Percentiles rank a stretch among this genome's conserved stretches.
These are phyloP conservation scores for Salix arbutifolia DNA, from an alignment of 345 rosid genomes.

Conservation along the genomic window DNA sequence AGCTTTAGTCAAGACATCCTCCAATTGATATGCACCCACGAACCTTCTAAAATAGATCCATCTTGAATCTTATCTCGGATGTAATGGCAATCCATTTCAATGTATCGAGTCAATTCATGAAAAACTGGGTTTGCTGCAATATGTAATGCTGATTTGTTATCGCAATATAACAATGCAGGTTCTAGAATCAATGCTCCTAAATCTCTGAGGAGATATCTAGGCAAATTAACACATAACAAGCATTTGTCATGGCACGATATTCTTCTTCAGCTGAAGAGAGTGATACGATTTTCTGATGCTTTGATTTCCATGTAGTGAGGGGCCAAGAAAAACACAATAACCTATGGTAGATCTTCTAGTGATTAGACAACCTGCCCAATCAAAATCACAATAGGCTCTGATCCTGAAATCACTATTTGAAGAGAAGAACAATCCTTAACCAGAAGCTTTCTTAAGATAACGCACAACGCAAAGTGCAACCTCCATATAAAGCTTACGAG, in stretches of 20 bases:
- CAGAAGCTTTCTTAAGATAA: neutral
- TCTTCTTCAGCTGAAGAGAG: neutral
- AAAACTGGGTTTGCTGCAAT: neutral
- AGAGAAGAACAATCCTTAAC: slow-evolving; percentile 2
- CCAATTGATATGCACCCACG: too few relatives aligned
- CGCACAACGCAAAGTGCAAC: neutral
- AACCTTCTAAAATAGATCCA: neutral
- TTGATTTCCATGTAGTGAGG: neutral
- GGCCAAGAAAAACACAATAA: neutral
- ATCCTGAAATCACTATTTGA: neutral
- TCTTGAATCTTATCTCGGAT: neutral
- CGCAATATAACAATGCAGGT: neutral
- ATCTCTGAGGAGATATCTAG: neutral
- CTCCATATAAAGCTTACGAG: neutral
- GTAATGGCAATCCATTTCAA: slow-evolving; percentile 3
- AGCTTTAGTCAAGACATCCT: too few relatives aligned
- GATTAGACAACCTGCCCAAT: neutral
- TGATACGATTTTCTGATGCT: neutral
- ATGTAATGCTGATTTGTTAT: neutral
- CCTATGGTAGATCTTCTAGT: neutral
- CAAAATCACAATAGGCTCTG: neutral
- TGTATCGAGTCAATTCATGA: neutral
- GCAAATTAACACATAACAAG: slow-evolving; percentile 4
- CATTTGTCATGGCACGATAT: neutral
- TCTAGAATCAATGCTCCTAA: neutral